Conservation (phyloP, 495 filamentous ascomycete species). For the Ramalina intermedia region DNA sequence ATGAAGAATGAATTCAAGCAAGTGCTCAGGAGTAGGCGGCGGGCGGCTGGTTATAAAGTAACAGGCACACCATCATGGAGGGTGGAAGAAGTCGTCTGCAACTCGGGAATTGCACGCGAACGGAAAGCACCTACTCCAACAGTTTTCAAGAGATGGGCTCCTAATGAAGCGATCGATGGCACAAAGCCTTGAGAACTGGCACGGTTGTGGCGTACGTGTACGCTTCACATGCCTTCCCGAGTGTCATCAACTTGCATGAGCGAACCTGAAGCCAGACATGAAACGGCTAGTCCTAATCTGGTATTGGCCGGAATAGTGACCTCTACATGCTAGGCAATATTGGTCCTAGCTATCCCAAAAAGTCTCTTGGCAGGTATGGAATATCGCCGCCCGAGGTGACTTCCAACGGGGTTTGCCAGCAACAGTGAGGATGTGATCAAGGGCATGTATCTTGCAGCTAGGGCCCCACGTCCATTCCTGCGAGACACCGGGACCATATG, state of each 20-base stretch:
- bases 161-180: background rate
- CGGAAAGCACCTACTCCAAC: background rate
- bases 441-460: constrained; percentile 2
- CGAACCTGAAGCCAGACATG: too few relatives aligned
- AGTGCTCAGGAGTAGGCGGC: background rate
- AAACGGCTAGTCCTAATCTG: too few relatives aligned
- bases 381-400: background rate
- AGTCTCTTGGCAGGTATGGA: background rate
- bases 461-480: background rate
- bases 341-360: background rate
- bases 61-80: background rate
- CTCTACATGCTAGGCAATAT: background rate
- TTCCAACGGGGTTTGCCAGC: background rate
- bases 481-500: constrained; percentile 1
- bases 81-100: background rate
- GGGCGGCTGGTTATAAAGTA: background rate
- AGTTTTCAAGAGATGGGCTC: background rate
- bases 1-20: background rate
- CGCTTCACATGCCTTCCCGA: too few relatives aligned
- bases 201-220: too few relatives aligned
- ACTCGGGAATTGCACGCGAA: background rate
- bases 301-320: background rate
- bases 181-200: too few relatives aligned
- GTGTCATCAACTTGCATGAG: too few relatives aligned
- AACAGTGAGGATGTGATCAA: background rate